phyloP scores from a whole-genome alignment of 1,139 yeast genomes.

The Suhomyces bolitotheri region DNA sequence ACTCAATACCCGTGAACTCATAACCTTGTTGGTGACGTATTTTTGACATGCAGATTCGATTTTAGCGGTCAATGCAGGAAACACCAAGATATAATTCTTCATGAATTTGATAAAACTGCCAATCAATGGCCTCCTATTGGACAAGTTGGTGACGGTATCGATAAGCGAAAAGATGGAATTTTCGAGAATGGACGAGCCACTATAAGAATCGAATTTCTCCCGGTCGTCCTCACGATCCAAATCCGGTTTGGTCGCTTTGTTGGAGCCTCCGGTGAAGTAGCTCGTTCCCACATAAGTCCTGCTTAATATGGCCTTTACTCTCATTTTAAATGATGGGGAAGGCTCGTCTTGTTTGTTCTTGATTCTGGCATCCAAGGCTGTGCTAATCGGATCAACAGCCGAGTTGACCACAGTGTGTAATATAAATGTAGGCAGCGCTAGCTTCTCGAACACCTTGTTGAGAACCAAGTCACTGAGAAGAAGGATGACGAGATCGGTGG shows the following conservation, averaged over 20 bases:
- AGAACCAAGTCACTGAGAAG: slow-evolving; percentile 40
- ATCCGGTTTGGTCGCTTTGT: slow-evolving; percentile 3
- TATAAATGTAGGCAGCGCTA: slow-evolving; percentile 35
- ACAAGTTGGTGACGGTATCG: slow-evolving; percentile 30
- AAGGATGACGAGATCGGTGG: slow-evolving; percentile 28
- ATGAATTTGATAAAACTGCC: slow-evolving; percentile 14
- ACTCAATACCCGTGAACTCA: slow-evolving; percentile 17
- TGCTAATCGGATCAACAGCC: slow-evolving; percentile 9
- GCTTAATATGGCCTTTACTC: slow-evolving; percentile 1
- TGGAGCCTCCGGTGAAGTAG: slow-evolving; percentile 5
- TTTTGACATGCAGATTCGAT: slow-evolving; percentile 11
- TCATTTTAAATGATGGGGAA: slow-evolving; percentile 1
- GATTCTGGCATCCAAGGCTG: slow-evolving; percentile 3
- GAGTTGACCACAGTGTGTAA: slow-evolving; percentile 17
- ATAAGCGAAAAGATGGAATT: slow-evolving; percentile 28
- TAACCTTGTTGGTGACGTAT: slow-evolving; percentile 17
- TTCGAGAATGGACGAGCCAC: slow-evolving; percentile 11
- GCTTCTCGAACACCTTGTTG: slow-evolving; percentile 27
- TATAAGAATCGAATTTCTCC: not conserved
- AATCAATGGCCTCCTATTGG: slow-evolving; percentile 32
- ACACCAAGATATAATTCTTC: slow-evolving; percentile 6
- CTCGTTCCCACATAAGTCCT: slow-evolving; percentile 6
- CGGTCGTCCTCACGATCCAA: not conserved
- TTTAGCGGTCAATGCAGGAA: slow-evolving; percentile 5
- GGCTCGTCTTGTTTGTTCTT: not conserved